Conservation (phyloP, 176 grass and related monocot genomes). For the Saccharum officinarum region DNA sequence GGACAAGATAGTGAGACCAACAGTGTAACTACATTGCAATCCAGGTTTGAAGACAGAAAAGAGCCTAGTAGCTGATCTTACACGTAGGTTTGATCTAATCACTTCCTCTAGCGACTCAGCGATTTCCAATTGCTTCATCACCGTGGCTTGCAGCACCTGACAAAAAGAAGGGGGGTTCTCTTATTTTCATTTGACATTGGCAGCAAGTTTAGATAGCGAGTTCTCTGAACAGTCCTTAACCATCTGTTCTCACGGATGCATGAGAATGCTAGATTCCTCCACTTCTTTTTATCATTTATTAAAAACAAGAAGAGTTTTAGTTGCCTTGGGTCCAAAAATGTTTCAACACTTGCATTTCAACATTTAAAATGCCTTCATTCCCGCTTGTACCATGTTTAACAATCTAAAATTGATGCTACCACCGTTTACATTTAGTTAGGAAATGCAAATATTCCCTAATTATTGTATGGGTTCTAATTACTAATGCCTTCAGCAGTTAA, state of each 20-base stretch:
- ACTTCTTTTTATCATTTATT: neutral
- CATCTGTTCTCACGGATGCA: neutral
- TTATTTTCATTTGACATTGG: neutral
- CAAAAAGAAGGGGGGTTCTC: neutral
- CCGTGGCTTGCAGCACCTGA: slow-evolving; percentile 81
- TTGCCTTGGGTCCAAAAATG: neutral
- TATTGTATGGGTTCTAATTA: neutral
- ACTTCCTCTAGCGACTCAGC: slow-evolving; percentile 73
- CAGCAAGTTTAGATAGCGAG: neutral
- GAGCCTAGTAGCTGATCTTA: slow-evolving; percentile 38
- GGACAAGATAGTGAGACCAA: neutral
- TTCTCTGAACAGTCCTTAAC: neutral
- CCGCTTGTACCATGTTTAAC: neutral
- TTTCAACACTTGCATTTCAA: neutral
- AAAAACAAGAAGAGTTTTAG: neutral
- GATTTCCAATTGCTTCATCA: slow-evolving; percentile 82
- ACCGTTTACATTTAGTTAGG: neutral
- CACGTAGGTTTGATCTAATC: slow-evolving; percentile 50
- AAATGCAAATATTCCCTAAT: neutral
- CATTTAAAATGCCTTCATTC: neutral
- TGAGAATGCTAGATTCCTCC: neutral
- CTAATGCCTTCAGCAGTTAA: neutral
- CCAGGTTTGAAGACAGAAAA: neutral
- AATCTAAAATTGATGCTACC: slow-evolving; percentile 4
- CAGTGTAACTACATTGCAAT: neutral